phyloP scores from a whole-genome alignment of 306 rosid species.

The Phaseolus lunatus region DNA sequence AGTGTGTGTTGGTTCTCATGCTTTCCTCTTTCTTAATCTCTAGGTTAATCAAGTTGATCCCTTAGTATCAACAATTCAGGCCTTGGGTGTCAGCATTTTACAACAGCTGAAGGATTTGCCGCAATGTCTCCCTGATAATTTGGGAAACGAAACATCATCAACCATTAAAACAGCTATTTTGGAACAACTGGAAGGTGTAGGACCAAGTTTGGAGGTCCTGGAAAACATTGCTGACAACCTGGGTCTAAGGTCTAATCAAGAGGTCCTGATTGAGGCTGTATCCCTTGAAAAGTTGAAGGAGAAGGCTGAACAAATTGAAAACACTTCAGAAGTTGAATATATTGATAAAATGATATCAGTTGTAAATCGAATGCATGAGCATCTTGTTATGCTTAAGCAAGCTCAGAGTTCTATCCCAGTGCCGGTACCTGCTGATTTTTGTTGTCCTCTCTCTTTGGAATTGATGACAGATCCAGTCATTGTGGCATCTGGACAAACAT shows the following conservation, averaged over 20 bases:
- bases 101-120: conserved; percentile 58
- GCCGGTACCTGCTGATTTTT: conserved; percentile 73
- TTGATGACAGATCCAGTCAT: conserved; percentile 94
- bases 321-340: conserved; percentile 65
- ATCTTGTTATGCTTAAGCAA: conserved; percentile 58
- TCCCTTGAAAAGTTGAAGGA: conserved; percentile 79
- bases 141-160: conserved; percentile 56
- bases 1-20: conserved; percentile 36
- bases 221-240: conserved; percentile 61
- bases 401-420: conserved; percentile 64
- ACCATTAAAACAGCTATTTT: conserved; percentile 59
- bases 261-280: conserved; percentile 77
- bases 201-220: conserved; percentile 60
- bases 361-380: conserved; percentile 61
- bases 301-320: conserved; percentile 70
- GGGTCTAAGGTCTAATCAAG: conserved; percentile 65
- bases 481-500: conserved; percentile 91
- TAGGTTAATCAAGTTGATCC: conserved; percentile 74
- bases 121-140: conserved; percentile 57
- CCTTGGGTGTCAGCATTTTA: conserved; percentile 53
- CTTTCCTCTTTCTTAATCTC: conserved; percentile 47
- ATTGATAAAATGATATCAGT: conserved; percentile 65
- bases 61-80: conserved; percentile 58
- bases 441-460: conserved; percentile 90
- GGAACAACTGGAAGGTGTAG: conserved; percentile 62